A percentile compares a stretch with the other conserved stretches of the same genome.
These are phyloP conservation scores for Hygrophila difformis DNA, from an alignment of 257 asterid genomes.

Conservation along the genomic window DNA sequence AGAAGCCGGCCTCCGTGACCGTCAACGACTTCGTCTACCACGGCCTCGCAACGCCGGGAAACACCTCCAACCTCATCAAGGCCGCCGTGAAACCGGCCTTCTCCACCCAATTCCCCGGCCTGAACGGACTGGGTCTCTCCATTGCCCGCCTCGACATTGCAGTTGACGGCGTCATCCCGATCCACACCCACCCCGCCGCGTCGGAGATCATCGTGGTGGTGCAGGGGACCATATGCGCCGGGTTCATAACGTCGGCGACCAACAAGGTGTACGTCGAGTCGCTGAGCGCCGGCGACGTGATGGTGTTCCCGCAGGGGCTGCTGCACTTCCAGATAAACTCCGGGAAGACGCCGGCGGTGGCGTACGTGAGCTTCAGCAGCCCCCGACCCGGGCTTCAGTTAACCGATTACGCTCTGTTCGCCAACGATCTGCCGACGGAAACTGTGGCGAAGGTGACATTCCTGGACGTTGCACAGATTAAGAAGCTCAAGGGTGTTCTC, in stretches of 20 bases:
- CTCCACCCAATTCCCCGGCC: conserved; percentile 46
- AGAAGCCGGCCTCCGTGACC: conserved; percentile 34
- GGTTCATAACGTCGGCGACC: conserved; percentile 51
- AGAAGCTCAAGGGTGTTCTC: conserved; percentile 80
- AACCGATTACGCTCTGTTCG: conserved; percentile 53
- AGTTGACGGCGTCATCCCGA: conserved; percentile 57
- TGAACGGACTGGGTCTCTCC: conserved; percentile 67
- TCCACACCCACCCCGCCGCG: conserved; percentile 77
- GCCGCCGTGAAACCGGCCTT: conserved; percentile 68
- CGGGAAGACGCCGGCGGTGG: conserved; percentile 35
- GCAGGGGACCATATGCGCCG: conserved; percentile 54
- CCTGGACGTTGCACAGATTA: conserved; percentile 56
- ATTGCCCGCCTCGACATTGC: conserved; percentile 62
- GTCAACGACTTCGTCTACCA: conserved; percentile 51
- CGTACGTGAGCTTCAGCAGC: conserved; percentile 48
- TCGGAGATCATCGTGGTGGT: conserved; percentile 52
- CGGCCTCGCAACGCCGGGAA: conserved; percentile 43
- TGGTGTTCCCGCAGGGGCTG: conserved; percentile 75
- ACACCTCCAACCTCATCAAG: conserved; percentile 63
- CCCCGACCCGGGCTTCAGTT: conserved; percentile 67
- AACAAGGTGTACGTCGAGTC: conserved; percentile 46
- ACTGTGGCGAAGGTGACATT: conserved; percentile 51
- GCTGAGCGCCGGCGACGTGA: conserved; percentile 47
- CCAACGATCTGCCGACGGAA: conserved; percentile 73
- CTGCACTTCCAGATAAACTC: conserved; percentile 70